Base-by-base conservation (phyloP, 331 rosid species). In the Telfairia occidentalis region DNA sequence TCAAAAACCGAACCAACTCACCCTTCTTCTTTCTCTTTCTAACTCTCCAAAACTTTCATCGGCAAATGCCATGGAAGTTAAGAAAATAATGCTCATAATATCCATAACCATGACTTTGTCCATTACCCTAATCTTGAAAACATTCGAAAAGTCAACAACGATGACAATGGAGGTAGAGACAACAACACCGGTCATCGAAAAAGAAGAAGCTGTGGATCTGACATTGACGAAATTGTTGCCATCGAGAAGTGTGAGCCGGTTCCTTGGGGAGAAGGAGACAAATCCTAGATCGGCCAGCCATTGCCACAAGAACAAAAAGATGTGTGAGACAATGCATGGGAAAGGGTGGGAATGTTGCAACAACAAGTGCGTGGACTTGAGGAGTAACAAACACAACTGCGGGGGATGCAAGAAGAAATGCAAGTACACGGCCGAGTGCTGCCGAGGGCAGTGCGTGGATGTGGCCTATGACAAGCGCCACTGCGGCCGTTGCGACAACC, bases 71-170 rank as follows among this genome's bases (percentile, higher is more conserved):
- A 94, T 94, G 98, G 92, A 71, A 67, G 52, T 82, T 79, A 45
- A 84, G 23, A 91, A 88, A 79, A 77, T 76, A 2, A 70, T 88
- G 46, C 10, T 89, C 65, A 37, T 86, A 76, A 66, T 94, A 9
- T 87, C 95, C 54, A 82, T 86, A 75, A 84, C 92, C 86, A 88
- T 89, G 97, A 92, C 92, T 86, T 80, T 94, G 80, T 89, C 89
- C 37, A 71, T 91, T 74, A 60, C 92, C 16, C 63, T 88, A 76
- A 78, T 89, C 58, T 59, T 86, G 83, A 88, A 70, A 46, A 75
- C n/a, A 71, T 60, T 80, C 11, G 28, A 7, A 75, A 66, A 3
- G 21, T 13, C 73, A 23, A 9, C 7, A 15, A 45, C 5, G 5
- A 3, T 5, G 9, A 18, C 26, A 61, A 66, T 4, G 2, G 5